A percentile compares a stretch with the other conserved stretches of the same genome.
These are phyloP conservation scores for Amanita jacksonii DNA, from an alignment of 768 basidiomycete species.

Conservation along the genomic window DNA sequence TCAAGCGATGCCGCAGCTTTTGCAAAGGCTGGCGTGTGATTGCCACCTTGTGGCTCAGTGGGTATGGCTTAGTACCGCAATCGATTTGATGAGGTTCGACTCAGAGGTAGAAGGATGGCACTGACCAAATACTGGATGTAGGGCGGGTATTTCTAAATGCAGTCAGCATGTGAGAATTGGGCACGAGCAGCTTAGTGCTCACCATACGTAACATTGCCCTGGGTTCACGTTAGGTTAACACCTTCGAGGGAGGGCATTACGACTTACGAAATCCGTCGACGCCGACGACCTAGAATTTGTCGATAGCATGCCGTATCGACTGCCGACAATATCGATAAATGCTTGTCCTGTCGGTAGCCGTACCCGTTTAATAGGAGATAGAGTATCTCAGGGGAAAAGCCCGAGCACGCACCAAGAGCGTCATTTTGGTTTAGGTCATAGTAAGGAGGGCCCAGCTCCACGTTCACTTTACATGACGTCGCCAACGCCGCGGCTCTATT, in stretches of 20 bases:
- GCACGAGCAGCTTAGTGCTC: too few species aligned
- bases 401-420: conserved; percentile 34
- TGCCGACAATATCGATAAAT: conserved; percentile 37
- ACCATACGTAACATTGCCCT: conserved; percentile 71
- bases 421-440: conserved; percentile 52
- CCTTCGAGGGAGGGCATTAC: conserved; percentile 6
- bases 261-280: conserved; percentile 72
- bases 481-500: conserved; percentile 59
- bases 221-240: background rate
- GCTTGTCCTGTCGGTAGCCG: conserved; percentile 32
- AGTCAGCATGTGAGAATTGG: conserved; percentile 7
- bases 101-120: background rate
- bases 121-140: conserved; percentile 58
- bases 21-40: conserved; percentile 65
- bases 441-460: conserved; percentile 33
- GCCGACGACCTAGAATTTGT: conserved; percentile 32
- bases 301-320: conserved; percentile 33
- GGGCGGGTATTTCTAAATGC: conserved; percentile 42
- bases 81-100: background rate
- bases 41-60: conserved; percentile 60
- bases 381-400: background rate
- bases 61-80: conserved; percentile 45
- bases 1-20: conserved; percentile 45
- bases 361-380: background rate
- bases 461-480: conserved; percentile 43